Base-by-base conservation (phyloP, 495 filamentous ascomycete species). In the Hypoxylon perforatum region DNA sequence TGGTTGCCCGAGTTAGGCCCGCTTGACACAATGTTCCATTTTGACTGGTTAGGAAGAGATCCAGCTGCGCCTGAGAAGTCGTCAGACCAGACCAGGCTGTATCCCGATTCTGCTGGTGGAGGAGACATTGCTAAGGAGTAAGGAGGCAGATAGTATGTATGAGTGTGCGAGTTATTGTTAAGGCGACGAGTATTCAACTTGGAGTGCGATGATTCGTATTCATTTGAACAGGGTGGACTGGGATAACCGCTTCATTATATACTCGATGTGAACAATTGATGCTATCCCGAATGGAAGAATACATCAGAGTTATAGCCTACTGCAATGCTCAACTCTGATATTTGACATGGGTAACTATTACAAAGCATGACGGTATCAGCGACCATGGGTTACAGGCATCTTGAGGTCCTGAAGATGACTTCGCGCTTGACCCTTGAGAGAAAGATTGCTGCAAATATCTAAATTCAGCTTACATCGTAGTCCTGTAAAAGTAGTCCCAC, bases 1-100 rank as follows among this genome's bases (percentile, higher is more conserved):
- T 65, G 63, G 38, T 75, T 75, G 8, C 62, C 68, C 57, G 45
- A 54, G 45, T 65, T 51, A 5, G 66, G 61, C 1, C 54, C 61
- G 0, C 14, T 17, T 15, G 18, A 15, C n/a, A 63, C 21, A 14
- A 65, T 59, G 10, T 59, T 65, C 61, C 65, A 63, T 33, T 65
- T 61, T 10, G 47, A 39, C n/a, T 62, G 57, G 12, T 63, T 56
- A 1, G 68, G 71, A 14, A 71, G 64, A 5, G 59, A 53, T 18
- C 56, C 61, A 14, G 52, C 42, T 15, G 61, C 2, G 19, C 67
- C 47, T 15, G 63, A 12, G 59, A 67, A 69, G 63, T 69, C 47
- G 52, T 76, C 60, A 46, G 60, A 41, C 56, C 63, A 65, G 33
- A 51, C 56, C 56, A 67, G 7, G 17, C 38, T 63, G 56, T 63